phyloP scores from a whole-genome alignment of 2,329 filamentous ascomycete genomes.

The Colletotrichum sp. region DNA sequence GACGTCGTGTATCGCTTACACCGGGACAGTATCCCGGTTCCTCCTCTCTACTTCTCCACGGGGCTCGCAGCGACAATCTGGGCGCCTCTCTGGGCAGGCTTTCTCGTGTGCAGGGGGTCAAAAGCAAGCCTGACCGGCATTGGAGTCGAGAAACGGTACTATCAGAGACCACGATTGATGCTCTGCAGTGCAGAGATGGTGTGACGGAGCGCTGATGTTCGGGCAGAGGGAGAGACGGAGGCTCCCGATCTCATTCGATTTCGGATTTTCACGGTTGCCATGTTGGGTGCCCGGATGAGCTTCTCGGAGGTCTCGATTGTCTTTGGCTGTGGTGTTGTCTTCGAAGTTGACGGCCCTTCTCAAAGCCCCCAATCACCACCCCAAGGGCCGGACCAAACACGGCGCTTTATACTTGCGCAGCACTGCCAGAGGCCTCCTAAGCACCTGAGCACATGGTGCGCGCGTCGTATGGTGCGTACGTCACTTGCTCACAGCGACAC shows the following conservation, averaged over 20 bases:
- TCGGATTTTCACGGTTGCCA: neutral
- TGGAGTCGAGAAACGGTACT: neutral
- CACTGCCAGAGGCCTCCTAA: slow-evolving; percentile 14
- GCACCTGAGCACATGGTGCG: neutral
- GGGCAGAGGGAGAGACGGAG: neutral
- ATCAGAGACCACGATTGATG: neutral
- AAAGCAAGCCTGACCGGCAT: neutral
- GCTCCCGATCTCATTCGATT: slow-evolving; percentile 2
- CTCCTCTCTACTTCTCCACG: neutral
- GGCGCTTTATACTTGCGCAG: slow-evolving; percentile 17
- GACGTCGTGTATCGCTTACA: slow-evolving; percentile 4
- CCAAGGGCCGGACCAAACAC: slow-evolving; percentile 4
- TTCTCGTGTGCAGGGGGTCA: slow-evolving; percentile 1
- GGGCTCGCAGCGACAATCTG: slow-evolving; percentile 1
- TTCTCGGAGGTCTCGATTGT: neutral
- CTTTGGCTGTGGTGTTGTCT: neutral
- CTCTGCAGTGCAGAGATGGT: neutral
- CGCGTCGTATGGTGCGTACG: slow-evolving; percentile 10
- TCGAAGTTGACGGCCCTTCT: neutral
- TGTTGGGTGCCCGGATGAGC: neutral
- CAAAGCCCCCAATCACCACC: neutral
- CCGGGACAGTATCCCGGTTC: slow-evolving; percentile 6
- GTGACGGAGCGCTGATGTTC: neutral
- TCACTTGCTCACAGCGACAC: neutral
- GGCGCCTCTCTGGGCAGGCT: slow-evolving; percentile 3